phyloP scores from a whole-genome alignment of 192 early-diverging fungal species.

The Entomortierella beljakovae region DNA sequence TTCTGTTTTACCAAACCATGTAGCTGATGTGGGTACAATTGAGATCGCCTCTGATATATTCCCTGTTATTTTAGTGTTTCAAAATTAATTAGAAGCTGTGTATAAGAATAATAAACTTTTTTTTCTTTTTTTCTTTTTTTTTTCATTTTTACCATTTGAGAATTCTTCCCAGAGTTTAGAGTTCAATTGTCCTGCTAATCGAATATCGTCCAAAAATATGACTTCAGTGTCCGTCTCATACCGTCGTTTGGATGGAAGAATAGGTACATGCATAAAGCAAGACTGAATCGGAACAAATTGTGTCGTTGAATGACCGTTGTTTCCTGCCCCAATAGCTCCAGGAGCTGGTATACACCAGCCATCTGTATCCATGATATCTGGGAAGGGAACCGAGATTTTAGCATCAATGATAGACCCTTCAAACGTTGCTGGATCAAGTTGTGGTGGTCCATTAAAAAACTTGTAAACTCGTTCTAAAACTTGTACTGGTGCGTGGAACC shows the following conservation, averaged over 20 bases:
- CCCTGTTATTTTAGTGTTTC: constrained; percentile 1
- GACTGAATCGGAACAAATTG: constrained; percentile 28
- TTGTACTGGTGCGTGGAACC: constrained; percentile 33
- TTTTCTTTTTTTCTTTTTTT: too few species aligned
- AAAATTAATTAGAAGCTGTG: background rate
- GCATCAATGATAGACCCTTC: constrained; percentile 23
- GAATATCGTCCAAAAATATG: constrained; percentile 31
- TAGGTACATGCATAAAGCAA: constrained; percentile 46
- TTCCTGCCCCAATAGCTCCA: background rate
- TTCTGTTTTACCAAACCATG: constrained; percentile 42
- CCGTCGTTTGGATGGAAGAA: constrained; percentile 41
- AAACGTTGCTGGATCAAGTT: constrained; percentile 38
- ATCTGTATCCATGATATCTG: constrained; percentile 50
- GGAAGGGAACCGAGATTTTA: constrained; percentile 33
- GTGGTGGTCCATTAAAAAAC: constrained; percentile 35
- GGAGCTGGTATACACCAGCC: constrained; percentile 21
- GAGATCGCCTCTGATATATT: constrained; percentile 43
- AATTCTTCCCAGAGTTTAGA: constrained; percentile 49
- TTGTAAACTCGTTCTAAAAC: constrained; percentile 24
- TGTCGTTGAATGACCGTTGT: background rate
- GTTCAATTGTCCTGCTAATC: constrained; percentile 40
- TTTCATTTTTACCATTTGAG: constrained; percentile 14
- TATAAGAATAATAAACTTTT: background rate
- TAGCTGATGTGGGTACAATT: constrained; percentile 38
- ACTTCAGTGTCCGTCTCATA: constrained; percentile 46